These are phyloP conservation scores for Thuja plicata DNA, from an alignment of 83 land plant species.

Conservation along the genomic window DNA sequence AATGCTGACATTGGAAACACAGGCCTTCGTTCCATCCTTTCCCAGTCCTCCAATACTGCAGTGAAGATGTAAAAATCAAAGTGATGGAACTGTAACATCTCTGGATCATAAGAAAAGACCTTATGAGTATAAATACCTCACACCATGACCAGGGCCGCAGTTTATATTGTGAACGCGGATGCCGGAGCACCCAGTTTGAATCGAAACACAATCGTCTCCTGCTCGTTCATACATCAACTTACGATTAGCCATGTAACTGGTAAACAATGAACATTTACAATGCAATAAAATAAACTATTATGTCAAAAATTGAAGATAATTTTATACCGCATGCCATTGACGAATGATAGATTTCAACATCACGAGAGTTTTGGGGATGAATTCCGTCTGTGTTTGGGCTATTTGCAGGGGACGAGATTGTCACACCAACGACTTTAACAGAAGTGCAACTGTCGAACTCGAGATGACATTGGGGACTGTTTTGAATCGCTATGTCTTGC, in stretches of 20 bases:
- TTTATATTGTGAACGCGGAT: constrained; percentile 20
- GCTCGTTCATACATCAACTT: not conserved
- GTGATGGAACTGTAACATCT: not conserved
- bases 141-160: constrained; percentile 42
- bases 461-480: constrained; percentile 57
- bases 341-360: not conserved
- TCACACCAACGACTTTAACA: constrained; percentile 18
- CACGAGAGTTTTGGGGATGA: not conserved
- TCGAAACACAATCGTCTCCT: constrained; percentile 41
- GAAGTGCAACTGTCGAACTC: constrained; percentile 49
- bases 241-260: not conserved
- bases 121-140: not conserved
- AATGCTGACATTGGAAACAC: constrained; percentile 47
- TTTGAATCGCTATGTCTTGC: constrained; percentile 25
- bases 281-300: not conserved
- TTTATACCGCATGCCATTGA: not conserved
- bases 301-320: not conserved
- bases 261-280: not conserved
- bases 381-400: not conserved
- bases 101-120: not conserved
- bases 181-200: constrained; percentile 33
- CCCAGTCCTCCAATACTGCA: constrained; percentile 45
- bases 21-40: constrained; percentile 25
- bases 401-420: not conserved
- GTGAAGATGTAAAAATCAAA: not conserved